Percentiles rank a stretch among this genome's conserved stretches.
These are phyloP conservation scores for Schizochytrium sp. DNA, from an alignment of 108 stramenopile species.

Conservation along the genomic window DNA sequence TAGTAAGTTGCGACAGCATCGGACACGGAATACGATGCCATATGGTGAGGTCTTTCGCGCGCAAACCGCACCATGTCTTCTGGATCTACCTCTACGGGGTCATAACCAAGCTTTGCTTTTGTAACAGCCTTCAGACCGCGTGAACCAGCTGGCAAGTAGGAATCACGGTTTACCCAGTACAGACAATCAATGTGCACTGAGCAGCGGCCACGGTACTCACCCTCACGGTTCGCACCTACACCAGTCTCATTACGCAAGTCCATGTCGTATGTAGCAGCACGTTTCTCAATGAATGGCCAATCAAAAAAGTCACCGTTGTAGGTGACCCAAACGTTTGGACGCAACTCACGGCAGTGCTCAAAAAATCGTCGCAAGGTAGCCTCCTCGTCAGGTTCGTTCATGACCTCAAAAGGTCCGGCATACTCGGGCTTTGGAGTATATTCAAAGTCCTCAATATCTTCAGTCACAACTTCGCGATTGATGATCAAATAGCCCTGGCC, in stretches of 20 bases:
- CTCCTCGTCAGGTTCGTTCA: slow-evolving; percentile 90
- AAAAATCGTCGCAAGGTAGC: slow-evolving; percentile 86
- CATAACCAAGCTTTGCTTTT: slow-evolving; percentile 96
- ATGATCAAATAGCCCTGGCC: slow-evolving; percentile 91
- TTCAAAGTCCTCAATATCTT: slow-evolving; percentile 95
- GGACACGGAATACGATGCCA: slow-evolving; percentile 98
- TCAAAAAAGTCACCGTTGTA: slow-evolving; percentile 99
- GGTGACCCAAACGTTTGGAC: slow-evolving; percentile 96
- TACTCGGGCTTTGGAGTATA: slow-evolving; percentile 96
- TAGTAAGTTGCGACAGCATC: slow-evolving; percentile 99
- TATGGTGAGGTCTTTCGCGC: slow-evolving; percentile 87
- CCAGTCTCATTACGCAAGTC: slow-evolving; percentile 88
- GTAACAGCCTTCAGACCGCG: slow-evolving; percentile 99
- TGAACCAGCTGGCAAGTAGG: slow-evolving; percentile 96
- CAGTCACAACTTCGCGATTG: slow-evolving; percentile 86
- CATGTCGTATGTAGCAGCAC: slow-evolving; percentile 87
- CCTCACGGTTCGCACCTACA: slow-evolving; percentile 72
- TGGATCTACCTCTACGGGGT: slow-evolving; percentile 98
- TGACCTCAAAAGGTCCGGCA: slow-evolving; percentile 95
- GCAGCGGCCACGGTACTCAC: slow-evolving; percentile 74
- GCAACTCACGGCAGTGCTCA: slow-evolving; percentile 81
- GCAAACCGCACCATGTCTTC: slow-evolving; percentile 98
- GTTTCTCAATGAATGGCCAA: slow-evolving; percentile 93
- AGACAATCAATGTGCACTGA: slow-evolving; percentile 95
- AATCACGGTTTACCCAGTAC: slow-evolving; percentile 98